These are phyloP conservation scores for Clarireedia homoeocarpa DNA, from an alignment of 2,329 filamentous ascomycete species.

Conservation along the genomic window DNA sequence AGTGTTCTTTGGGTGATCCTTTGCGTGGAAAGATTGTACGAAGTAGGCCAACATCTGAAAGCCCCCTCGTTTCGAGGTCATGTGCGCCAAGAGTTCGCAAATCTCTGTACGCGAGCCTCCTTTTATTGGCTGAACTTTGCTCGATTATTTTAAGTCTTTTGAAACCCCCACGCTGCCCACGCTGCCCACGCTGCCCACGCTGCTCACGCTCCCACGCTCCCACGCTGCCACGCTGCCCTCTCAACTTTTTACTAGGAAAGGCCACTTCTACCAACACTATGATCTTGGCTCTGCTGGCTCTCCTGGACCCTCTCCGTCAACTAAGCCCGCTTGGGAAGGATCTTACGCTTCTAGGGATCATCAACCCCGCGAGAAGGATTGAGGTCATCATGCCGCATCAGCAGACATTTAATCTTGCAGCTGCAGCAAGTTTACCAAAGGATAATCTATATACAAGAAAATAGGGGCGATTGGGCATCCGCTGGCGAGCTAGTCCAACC, in stretches of 20 bases:
- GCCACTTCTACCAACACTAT: background rate
- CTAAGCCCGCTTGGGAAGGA: background rate
- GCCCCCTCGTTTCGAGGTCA: background rate
- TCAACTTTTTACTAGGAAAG: background rate
- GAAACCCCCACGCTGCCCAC: slow-evolving; percentile 4
- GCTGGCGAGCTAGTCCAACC: background rate
- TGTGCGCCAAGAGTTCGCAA: background rate
- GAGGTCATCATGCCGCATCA: slow-evolving; percentile 8
- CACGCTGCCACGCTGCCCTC: background rate
- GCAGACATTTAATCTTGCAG: slow-evolving; percentile 7
- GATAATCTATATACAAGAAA: background rate
- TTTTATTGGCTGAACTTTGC: too few species aligned
- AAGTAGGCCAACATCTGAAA: background rate
- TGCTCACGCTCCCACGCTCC: too few species aligned
- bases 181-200: background rate
- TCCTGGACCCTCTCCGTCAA: background rate
- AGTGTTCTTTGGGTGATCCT: background rate
- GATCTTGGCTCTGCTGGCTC: background rate
- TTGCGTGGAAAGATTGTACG: background rate
- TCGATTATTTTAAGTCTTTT: background rate
- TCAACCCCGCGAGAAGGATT: slow-evolving; percentile 4
- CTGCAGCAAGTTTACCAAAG: background rate
- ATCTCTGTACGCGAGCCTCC: too few species aligned
- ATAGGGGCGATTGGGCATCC: background rate
- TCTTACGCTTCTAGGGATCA: slow-evolving; percentile 1